These are phyloP conservation scores for Talaromyces sp. DNA, from an alignment of 2,329 filamentous ascomycete species.

Conservation along the genomic window DNA sequence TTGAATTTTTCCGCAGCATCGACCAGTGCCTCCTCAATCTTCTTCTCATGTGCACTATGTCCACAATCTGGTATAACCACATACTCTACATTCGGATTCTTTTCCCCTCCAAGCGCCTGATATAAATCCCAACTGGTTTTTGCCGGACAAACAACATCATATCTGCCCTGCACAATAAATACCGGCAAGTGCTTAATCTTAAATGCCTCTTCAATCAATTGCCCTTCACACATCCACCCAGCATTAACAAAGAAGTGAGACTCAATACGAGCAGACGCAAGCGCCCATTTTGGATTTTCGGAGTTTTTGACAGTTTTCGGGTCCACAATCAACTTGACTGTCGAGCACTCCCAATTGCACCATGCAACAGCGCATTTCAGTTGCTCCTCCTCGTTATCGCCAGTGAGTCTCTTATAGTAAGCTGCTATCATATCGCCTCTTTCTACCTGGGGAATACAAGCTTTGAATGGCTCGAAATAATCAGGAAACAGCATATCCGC, in stretches of 20 bases:
- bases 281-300: not conserved
- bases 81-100: not conserved
- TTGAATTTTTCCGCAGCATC: no score
- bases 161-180: not conserved
- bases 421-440: not conserved
- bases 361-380: not conserved
- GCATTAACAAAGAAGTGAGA: not conserved
- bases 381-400: not conserved
- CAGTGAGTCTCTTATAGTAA: constrained; percentile 3
- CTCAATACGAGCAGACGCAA: constrained; percentile 1
- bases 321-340: not conserved
- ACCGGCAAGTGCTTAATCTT: not conserved
- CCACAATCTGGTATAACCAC: no score
- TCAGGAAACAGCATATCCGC: not conserved
- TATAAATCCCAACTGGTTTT: not conserved
- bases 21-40: no score
- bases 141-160: not conserved
- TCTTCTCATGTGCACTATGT: no score
- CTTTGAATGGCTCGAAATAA: not conserved
- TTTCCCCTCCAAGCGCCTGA: not conserved
- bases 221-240: not conserved
- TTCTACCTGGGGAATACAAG: not conserved
- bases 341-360: not conserved
- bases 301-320: not conserved
- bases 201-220: not conserved